These are phyloP conservation scores for Termitomyces eurrhizus DNA, from an alignment of 768 basidiomycete species.

Conservation along the genomic window DNA sequence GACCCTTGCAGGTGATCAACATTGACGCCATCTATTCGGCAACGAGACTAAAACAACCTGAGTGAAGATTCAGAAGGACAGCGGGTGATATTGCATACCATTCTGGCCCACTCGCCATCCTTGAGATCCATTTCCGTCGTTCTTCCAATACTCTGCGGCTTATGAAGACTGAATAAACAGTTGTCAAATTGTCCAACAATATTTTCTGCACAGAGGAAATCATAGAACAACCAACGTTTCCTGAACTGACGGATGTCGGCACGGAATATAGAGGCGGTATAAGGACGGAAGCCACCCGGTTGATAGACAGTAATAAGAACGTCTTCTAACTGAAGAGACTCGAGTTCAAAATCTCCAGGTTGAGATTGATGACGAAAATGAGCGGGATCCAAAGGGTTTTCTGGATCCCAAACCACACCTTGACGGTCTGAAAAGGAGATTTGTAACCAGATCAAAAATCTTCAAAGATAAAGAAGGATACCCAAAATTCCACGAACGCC, in stretches of 20 bases:
- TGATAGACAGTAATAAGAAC: conserved; percentile 93
- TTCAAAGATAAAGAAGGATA: conserved; percentile 30
- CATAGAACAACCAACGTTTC: conserved; percentile 95
- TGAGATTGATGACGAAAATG: conserved; percentile 69
- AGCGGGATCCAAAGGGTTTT: conserved; percentile 77
- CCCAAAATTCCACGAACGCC: conserved; percentile 94
- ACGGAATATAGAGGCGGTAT: conserved; percentile 88
- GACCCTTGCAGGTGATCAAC: conserved; percentile 92
- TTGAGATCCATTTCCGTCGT: conserved; percentile 83
- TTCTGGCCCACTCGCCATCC: conserved; percentile 81
- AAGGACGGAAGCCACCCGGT: conserved; percentile 88
- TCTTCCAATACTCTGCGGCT: conserved; percentile 91
- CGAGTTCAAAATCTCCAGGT: conserved; percentile 89
- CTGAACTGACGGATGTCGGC: conserved; percentile 82
- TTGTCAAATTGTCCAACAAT: conserved; percentile 98
- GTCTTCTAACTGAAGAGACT: conserved; percentile 88
- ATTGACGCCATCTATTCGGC: conserved; percentile 94
- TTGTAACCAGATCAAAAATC: not conserved
- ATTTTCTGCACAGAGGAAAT: conserved; percentile 90
- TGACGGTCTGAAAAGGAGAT: conserved; percentile 65
- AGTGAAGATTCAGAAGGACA: not conserved
- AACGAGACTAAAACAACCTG: conserved; percentile 62
- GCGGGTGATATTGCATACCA: conserved; percentile 52
- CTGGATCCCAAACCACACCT: conserved; percentile 80
- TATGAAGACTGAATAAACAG: conserved; percentile 93